Evolutionary conservation across 108 stramenopile species (phyloP), one percentile per base, ranked within the genome.

Genomic region (Skeletonema menzelii): DNA sequence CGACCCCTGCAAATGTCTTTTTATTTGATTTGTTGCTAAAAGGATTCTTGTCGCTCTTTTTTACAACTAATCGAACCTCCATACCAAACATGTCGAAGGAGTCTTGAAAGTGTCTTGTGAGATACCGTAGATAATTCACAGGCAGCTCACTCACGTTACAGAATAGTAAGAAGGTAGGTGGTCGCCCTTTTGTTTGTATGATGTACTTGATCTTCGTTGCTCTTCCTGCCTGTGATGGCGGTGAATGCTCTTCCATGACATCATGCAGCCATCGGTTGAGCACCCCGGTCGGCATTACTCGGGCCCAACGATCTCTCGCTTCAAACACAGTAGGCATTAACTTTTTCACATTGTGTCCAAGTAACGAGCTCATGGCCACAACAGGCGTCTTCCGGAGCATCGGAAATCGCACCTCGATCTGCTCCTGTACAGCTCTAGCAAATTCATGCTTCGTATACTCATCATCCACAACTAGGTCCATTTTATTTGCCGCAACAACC

Each of bases 401-500:
- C 4, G 95, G 95, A 59, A 88, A 86, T 55, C 89, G 79, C n/a
- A 49, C 35, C 72, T 96, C 91, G 8, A 96, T 72, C 63, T 96
- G 92, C 12, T 82, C 77, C 56, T 81, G 83, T 10, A 96, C 95
- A 37, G 72, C 85, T 42, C 70, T 70, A 7, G 89, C 91, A 77
- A 84, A 96, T 53, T 93, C 90, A 24, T 77, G 34, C 4, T 77
- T 67, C 3, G 85, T 72, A 47, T 92, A 95, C 1, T 84, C 80
- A 4, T 72, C 75, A 57, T 89, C 92, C 28, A 90, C 86, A 30
- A 97, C 63, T 1, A 94, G 79, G 67, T 97, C 96, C 87, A 90
- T 88, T 69, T 97, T 97, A 69, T 97, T 97, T 30, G 94, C 96
- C 7, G 86, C 94, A 30, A 97, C 84, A 2, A 97, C 87, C 67